Evolutionary conservation across 1,284 basidiomycete species (phyloP).

Genomic region (Gomphus sp.): DNA sequence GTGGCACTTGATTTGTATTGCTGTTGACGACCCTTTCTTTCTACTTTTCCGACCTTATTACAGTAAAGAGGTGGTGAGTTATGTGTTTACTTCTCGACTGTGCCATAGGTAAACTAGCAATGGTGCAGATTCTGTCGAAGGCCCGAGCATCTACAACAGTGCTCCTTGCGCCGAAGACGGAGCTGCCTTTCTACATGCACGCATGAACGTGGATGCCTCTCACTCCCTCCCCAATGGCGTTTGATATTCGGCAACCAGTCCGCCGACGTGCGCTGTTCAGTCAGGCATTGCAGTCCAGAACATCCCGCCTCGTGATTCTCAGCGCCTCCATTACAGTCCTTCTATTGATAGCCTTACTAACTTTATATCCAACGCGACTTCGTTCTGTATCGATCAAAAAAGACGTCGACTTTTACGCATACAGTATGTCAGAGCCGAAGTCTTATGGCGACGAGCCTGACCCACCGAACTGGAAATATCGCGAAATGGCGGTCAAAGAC

Average conservation of each 20-base stretch:
- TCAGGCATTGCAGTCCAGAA: not conserved
- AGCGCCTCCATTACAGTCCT: not conserved
- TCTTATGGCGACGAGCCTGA: not conserved
- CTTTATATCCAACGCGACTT: not conserved
- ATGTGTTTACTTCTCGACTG: no score
- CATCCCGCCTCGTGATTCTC: not conserved
- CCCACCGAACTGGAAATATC: constrained; percentile 9
- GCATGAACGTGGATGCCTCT: not conserved
- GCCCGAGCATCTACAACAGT: no score
- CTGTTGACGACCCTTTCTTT: no score
- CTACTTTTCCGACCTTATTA: no score
- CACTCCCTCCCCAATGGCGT: not conserved
- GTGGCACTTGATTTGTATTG: no score
- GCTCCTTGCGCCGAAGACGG: no score
- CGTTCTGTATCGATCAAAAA: not conserved
- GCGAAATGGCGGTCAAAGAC: constrained; percentile 31
- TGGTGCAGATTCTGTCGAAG: no score
- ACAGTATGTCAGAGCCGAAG: not conserved
- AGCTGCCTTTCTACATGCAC: not conserved
- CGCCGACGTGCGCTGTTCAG: not conserved
- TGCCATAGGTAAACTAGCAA: no score
- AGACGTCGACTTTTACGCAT: not conserved
- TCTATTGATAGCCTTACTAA: not conserved
- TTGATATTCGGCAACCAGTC: not conserved
- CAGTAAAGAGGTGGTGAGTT: no score